Conservation (phyloP, 1,139 yeast genomes). For the Arxiozyma slooffiae region DNA sequence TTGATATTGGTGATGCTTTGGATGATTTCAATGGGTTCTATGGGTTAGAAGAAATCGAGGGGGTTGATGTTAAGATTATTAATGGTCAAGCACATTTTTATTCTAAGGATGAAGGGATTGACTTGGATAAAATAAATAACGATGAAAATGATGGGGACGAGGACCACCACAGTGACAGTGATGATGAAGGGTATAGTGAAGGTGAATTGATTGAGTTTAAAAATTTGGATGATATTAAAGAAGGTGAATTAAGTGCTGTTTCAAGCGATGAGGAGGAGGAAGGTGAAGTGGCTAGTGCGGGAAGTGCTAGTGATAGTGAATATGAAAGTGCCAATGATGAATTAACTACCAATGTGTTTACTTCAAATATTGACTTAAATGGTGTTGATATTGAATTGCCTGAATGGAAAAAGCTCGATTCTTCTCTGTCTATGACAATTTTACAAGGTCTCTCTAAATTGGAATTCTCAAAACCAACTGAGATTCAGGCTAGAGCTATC, state of each 20-base stretch:
- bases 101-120: slow-evolving; percentile 37
- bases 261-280: slow-evolving; percentile 12
- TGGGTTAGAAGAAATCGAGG: slow-evolving; percentile 90
- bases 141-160: slow-evolving; percentile 12
- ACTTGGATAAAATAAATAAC: slow-evolving; percentile 1
- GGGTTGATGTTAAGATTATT: slow-evolving; percentile 67
- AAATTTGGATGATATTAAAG: slow-evolving; percentile 12
- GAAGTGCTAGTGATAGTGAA: slow-evolving; percentile 10
- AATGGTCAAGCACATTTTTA: slow-evolving; percentile 54
- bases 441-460: slow-evolving; percentile 50
- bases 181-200: slow-evolving; percentile 14
- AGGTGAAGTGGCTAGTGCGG: slow-evolving; percentile 7
- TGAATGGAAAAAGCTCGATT: slow-evolving; percentile 41
- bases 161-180: slow-evolving; percentile 13
- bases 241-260: slow-evolving; percentile 14
- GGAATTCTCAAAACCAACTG: slow-evolving; percentile 67
- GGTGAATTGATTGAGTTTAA: slow-evolving; percentile 22
- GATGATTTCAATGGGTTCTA: slow-evolving; percentile 85
- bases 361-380: slow-evolving; percentile 23
- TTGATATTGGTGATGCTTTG: slow-evolving; percentile 70
- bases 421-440: slow-evolving; percentile 41
- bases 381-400: slow-evolving; percentile 39
- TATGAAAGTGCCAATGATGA: slow-evolving; percentile 7
- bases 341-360: slow-evolving; percentile 19
- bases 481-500: slow-evolving; percentile 68